Conservation (phyloP, 768 basidiomycete species). For the Termitomyces bulborhizus region DNA sequence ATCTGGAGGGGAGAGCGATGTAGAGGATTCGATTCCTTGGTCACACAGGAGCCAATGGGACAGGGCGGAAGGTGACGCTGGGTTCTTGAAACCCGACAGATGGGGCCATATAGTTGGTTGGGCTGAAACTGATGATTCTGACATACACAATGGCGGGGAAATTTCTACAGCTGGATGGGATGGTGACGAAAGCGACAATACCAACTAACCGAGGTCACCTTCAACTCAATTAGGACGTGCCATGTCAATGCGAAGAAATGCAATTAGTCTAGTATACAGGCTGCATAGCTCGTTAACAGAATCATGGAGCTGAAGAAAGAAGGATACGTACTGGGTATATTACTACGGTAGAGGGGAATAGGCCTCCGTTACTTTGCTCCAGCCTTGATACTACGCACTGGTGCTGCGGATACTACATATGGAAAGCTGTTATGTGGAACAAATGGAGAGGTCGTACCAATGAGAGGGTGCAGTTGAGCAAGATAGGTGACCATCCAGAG, state of each 20-base stretch:
- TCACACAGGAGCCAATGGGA: conserved; percentile 7
- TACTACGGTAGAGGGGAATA: conserved; percentile 9
- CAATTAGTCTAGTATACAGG: conserved; percentile 21
- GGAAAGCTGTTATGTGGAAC: background rate
- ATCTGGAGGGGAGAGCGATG: conserved; percentile 29
- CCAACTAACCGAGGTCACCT: conserved; percentile 22
- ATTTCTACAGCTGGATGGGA: conserved; percentile 38
- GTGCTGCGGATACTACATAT: conserved; percentile 4
- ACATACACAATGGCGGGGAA: conserved; percentile 20
- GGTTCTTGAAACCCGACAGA: background rate
- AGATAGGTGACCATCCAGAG: conserved; percentile 99
- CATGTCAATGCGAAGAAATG: background rate
- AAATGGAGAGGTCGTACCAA: conserved; percentile 39
- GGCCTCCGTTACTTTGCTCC: background rate
- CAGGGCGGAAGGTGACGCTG: conserved; percentile 1
- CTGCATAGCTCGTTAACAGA: conserved; percentile 11
- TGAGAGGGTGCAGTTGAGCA: conserved; percentile 87
- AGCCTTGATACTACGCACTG: conserved; percentile 10
- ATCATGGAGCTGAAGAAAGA: background rate
- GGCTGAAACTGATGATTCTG: conserved; percentile 2
- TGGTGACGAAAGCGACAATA: conserved; percentile 36
- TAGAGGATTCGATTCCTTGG: conserved; percentile 17
- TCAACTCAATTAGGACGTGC: background rate
- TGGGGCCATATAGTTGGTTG: conserved; percentile 1
- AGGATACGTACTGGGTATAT: conserved; percentile 27